Percentiles rank a stretch among this genome's conserved stretches.
These are phyloP conservation scores for Amanita polypyramis DNA, from an alignment of 768 basidiomycete species.

Conservation along the genomic window DNA sequence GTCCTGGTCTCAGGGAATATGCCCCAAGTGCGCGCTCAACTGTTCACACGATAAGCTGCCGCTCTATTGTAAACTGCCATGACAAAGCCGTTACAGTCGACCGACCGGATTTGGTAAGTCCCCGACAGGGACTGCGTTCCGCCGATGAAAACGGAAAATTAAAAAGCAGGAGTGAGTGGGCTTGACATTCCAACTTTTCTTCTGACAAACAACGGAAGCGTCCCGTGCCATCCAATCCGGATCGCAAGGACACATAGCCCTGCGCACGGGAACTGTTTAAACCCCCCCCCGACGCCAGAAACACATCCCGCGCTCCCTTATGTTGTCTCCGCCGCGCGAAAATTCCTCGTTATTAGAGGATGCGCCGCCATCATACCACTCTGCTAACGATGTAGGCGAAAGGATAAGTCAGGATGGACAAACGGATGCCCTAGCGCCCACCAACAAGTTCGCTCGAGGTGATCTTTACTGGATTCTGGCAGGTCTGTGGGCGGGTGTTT, in stretches of 20 bases:
- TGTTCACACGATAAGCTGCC: background rate
- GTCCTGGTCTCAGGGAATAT: too few species aligned
- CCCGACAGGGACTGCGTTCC: conserved; percentile 16
- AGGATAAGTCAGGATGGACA: background rate
- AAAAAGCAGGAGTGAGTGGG: conserved; percentile 21
- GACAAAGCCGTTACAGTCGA: too few species aligned
- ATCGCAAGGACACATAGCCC: conserved; percentile 19
- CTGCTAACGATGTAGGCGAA: conserved; percentile 29
- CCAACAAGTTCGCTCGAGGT: conserved; percentile 37
- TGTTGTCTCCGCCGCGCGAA: conserved; percentile 32
- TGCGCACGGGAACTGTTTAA: conserved; percentile 13
- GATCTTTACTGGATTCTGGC: conserved; percentile 64
- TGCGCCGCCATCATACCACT: conserved; percentile 35
- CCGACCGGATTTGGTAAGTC: conserved; percentile 24
- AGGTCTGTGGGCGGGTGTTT: conserved; percentile 75
- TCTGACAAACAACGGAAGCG: conserved; percentile 11
- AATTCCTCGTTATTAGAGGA: conserved; percentile 52
- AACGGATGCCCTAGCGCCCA: conserved; percentile 12
- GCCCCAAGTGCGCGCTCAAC: too few species aligned
- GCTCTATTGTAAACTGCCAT: background rate
- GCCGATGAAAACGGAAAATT: conserved; percentile 38
- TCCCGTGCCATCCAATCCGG: conserved; percentile 26
- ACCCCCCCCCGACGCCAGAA: background rate
- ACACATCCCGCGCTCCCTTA: conserved; percentile 17
- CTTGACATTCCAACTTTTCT: conserved; percentile 23